phyloP scores from a whole-genome alignment of 2,329 filamentous ascomycete species.

The Colletotrichum sp. region DNA sequence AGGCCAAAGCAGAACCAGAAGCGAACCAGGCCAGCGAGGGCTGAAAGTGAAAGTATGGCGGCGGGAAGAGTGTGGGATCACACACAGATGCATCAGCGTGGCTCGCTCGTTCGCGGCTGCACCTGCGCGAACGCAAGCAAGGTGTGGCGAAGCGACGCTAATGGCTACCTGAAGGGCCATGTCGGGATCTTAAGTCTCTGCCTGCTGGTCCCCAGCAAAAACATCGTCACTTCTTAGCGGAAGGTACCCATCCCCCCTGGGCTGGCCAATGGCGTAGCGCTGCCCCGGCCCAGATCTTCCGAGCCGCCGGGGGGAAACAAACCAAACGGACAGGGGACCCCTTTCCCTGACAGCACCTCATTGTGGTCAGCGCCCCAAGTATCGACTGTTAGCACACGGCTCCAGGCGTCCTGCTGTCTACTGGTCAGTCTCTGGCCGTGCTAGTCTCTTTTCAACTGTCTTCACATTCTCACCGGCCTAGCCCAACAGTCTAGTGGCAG shows the following conservation, averaged over 20 bases:
- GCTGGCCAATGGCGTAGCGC: background rate
- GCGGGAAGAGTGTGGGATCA: background rate
- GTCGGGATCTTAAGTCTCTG: constrained; percentile 9
- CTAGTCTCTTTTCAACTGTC: background rate
- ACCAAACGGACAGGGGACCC: background rate
- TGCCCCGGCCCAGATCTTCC: constrained; percentile 6
- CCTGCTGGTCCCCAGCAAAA: constrained; percentile 3
- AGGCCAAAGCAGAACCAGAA: background rate
- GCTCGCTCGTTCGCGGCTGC: background rate
- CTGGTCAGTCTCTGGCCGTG: background rate
- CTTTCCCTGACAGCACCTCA: background rate
- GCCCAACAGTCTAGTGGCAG: background rate
- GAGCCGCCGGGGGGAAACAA: background rate
- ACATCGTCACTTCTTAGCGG: constrained; percentile 9
- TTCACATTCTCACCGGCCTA: background rate
- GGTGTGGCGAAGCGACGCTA: constrained; percentile 15
- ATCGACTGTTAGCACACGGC: background rate
- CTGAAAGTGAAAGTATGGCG: background rate
- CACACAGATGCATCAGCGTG: background rate
- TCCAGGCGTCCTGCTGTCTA: background rate
- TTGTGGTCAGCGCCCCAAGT: background rate
- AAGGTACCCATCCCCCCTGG: background rate
- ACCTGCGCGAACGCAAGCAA: constrained; percentile 1
- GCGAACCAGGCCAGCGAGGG: background rate
- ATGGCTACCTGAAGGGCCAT: constrained; percentile 3